Evolutionary conservation across 225 moss, liverwort and hornwort genomes (phyloP).

Genomic region (Antitrichia curtipendula): DNA sequence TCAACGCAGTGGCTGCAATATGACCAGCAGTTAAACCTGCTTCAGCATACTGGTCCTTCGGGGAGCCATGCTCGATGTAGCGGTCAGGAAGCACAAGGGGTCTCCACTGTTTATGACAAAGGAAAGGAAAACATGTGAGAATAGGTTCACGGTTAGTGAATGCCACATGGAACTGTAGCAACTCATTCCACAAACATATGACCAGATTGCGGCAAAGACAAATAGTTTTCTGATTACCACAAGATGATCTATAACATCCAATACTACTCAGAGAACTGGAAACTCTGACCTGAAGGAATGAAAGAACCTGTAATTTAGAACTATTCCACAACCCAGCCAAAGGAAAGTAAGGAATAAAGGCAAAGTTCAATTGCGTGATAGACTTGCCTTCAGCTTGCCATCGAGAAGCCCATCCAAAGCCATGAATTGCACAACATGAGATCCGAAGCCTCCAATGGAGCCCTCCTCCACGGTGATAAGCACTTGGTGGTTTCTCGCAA

Average conservation of each 20-base stretch:
- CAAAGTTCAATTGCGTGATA: neutral
- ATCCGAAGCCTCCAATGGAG: conserved; percentile 44
- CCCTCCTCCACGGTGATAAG: conserved; percentile 41
- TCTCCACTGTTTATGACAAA: conserved; percentile 42
- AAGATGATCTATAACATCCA: neutral
- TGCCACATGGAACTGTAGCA: neutral
- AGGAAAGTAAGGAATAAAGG: neutral
- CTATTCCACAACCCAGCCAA: neutral
- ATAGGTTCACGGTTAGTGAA: neutral
- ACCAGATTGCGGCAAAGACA: neutral
- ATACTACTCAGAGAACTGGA: neutral
- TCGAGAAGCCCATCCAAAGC: conserved; percentile 50
- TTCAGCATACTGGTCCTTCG: conserved; percentile 59
- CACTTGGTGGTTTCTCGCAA: conserved; percentile 40
- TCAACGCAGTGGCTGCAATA: conserved; percentile 63
- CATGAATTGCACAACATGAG: conserved; percentile 51
- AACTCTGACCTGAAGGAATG: neutral
- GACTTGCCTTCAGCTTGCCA: conserved; percentile 42
- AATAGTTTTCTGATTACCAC: neutral
- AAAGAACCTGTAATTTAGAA: neutral
- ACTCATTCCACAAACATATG: neutral
- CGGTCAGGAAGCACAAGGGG: conserved; percentile 65
- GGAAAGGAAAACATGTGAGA: neutral
- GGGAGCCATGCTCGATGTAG: conserved; percentile 69
- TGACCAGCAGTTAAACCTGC: conserved; percentile 60